Conservation (phyloP, 2,329 filamentous ascomycete genomes). For the Paracorniculantispora psalliotae region DNA sequence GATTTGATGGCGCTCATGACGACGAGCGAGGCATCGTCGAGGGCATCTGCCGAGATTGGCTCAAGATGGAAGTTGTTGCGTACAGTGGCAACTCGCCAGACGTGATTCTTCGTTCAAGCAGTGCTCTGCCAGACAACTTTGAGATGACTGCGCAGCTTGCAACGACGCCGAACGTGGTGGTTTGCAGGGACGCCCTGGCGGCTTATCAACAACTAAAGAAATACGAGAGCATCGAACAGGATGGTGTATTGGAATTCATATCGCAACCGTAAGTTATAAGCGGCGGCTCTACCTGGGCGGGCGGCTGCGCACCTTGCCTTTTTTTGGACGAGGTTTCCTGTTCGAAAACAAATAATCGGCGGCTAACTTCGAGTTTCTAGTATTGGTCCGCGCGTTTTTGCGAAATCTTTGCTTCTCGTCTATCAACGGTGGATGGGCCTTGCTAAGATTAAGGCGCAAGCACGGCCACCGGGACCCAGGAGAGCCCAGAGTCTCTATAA, state of each 20-base stretch:
- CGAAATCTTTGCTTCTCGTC: constrained; percentile 19
- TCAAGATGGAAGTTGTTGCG: neutral
- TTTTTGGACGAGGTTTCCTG: too few relatives aligned
- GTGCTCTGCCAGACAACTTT: neutral
- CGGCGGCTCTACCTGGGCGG: neutral
- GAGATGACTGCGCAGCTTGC: neutral
- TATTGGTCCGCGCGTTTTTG: constrained; percentile 34
- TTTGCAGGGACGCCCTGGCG: neutral
- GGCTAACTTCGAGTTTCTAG: constrained; percentile 16
- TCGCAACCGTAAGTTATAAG: neutral
- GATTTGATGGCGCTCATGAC: neutral
- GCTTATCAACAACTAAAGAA: neutral
- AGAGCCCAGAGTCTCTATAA: neutral
- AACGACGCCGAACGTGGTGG: neutral
- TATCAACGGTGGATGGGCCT: neutral
- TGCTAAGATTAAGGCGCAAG: neutral
- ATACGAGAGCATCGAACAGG: neutral
- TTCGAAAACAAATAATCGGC: neutral
- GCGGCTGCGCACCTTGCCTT: neutral
- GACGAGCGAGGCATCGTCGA: neutral
- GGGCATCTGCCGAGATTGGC: neutral
- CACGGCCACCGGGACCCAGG: neutral
- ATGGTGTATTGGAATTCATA: neutral
- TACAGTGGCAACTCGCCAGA: neutral
- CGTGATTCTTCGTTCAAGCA: neutral